phyloP scores from a whole-genome alignment of 208 protist species.

The Phytomonas francai region DNA sequence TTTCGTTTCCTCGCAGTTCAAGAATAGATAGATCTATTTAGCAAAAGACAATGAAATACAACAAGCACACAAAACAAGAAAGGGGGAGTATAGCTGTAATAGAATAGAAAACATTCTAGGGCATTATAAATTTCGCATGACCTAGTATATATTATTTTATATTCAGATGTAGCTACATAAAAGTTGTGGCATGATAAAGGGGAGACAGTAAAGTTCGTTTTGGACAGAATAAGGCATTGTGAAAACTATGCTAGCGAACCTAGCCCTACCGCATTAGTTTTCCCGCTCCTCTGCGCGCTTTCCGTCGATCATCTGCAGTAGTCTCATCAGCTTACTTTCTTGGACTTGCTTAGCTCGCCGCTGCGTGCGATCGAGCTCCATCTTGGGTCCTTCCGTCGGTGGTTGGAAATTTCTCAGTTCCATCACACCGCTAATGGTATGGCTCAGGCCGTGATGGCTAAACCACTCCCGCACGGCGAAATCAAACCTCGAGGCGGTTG shows the following conservation, averaged over 20 bases:
- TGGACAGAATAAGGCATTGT: not conserved
- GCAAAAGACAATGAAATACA: not conserved
- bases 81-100: not conserved
- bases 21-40: not conserved
- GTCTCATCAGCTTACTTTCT: conserved; percentile 28
- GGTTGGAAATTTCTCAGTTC: conserved; percentile 20
- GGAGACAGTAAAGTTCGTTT: not conserved
- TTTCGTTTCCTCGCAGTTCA: not conserved
- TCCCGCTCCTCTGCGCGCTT: conserved; percentile 15
- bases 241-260: not conserved
- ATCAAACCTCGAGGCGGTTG: conserved; percentile 84
- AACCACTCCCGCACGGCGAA: conserved; percentile 79
- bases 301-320: conserved; percentile 57
- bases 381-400: conserved; percentile 1
- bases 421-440: conserved; percentile 55
- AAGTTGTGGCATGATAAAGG: not conserved
- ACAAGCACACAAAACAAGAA: not conserved
- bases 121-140: not conserved
- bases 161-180: not conserved
- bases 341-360: conserved; percentile 25
- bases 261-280: not conserved
- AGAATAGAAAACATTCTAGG: not conserved
- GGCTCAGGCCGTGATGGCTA: conserved; percentile 61
- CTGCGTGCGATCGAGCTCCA: conserved; percentile 19
- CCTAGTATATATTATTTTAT: not conserved